Conservation (phyloP, 2,329 filamentous ascomycete genomes). For the Domatiomyces catenatus region DNA sequence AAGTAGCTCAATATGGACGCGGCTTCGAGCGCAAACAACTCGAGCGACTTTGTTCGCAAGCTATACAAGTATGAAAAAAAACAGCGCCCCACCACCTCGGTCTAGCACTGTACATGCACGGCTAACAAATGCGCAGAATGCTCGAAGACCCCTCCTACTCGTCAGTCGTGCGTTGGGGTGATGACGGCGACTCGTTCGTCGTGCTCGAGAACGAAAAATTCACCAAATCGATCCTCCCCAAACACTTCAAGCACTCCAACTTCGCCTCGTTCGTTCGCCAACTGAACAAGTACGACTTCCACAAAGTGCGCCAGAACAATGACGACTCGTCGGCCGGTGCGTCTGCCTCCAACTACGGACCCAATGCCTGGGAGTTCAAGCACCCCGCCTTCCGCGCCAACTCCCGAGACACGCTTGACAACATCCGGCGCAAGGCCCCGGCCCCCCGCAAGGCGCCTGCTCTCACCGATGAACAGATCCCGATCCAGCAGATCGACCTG, state of each 20-base stretch:
- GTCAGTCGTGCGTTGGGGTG: slow-evolving; percentile 87
- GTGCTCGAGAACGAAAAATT: slow-evolving; percentile 98
- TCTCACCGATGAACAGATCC: slow-evolving; percentile 57
- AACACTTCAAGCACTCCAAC: slow-evolving; percentile 98
- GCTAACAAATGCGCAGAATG: slow-evolving; percentile 48
- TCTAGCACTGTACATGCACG: not conserved
- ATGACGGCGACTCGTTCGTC: slow-evolving; percentile 88
- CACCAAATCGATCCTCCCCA: slow-evolving; percentile 88
- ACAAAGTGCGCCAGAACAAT: slow-evolving; percentile 87
- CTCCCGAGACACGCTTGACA: slow-evolving; percentile 91
- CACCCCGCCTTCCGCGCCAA: slow-evolving; percentile 92
- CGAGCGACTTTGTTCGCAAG: slow-evolving; percentile 96
- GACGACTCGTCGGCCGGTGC: slow-evolving; percentile 45
- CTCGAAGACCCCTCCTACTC: slow-evolving; percentile 87
- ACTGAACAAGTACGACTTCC: slow-evolving; percentile 94
- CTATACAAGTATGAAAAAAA: slow-evolving; percentile 66
- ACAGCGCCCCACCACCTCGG: slow-evolving; percentile 7
- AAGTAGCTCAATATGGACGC: slow-evolving; percentile 8
- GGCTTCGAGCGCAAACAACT: slow-evolving; percentile 52
- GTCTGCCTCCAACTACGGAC: slow-evolving; percentile 64
- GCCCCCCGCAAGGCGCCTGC: slow-evolving; percentile 61
- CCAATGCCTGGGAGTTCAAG: slow-evolving; percentile 88
- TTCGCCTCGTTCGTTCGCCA: slow-evolving; percentile 94
- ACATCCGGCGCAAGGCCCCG: slow-evolving; percentile 88
- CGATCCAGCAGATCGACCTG: slow-evolving; percentile 75